A percentile compares a stretch with the other conserved stretches of the same genome.
Evolutionary conservation across 139 green algal species (phyloP).

Genomic region (Diplosphaera chodatii): DNA sequence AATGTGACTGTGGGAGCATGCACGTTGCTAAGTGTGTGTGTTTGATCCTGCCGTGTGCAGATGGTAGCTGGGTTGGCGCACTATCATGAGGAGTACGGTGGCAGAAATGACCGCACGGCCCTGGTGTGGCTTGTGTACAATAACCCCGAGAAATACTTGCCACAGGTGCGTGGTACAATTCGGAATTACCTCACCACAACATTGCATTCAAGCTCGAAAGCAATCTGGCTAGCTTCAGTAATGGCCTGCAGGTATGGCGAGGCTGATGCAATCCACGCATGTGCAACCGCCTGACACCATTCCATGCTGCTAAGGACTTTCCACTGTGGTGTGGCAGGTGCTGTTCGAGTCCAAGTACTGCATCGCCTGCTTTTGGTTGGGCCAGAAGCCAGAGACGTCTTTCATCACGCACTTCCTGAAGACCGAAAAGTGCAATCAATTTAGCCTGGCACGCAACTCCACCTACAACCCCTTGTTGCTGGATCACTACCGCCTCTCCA

Average conservation of each 20-base stretch:
- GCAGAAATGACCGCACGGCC: neutral
- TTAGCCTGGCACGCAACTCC: neutral
- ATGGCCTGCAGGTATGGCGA: too few relatives aligned
- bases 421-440: neutral
- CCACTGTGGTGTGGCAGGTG: too few relatives aligned
- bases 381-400: neutral
- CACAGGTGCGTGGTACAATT: too few relatives aligned
- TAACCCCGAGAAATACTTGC: neutral
- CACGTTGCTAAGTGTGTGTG: too few relatives aligned
- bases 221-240: too few relatives aligned
- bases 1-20: too few relatives aligned
- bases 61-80: neutral
- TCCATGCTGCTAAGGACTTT: too few relatives aligned
- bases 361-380: neutral
- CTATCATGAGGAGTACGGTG: neutral
- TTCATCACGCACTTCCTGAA: conserved; percentile 2
- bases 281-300: too few relatives aligned
- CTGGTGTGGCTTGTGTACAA: neutral
- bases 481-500: neutral
- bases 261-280: too few relatives aligned
- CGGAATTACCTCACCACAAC: too few relatives aligned
- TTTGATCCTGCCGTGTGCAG: too few relatives aligned
- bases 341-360: neutral
- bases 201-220: too few relatives aligned
- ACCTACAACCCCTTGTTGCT: neutral